Evolutionary conservation across 352 stramenopile genomes (phyloP).

Genomic region (Pilasporangium apinafurcum): DNA sequence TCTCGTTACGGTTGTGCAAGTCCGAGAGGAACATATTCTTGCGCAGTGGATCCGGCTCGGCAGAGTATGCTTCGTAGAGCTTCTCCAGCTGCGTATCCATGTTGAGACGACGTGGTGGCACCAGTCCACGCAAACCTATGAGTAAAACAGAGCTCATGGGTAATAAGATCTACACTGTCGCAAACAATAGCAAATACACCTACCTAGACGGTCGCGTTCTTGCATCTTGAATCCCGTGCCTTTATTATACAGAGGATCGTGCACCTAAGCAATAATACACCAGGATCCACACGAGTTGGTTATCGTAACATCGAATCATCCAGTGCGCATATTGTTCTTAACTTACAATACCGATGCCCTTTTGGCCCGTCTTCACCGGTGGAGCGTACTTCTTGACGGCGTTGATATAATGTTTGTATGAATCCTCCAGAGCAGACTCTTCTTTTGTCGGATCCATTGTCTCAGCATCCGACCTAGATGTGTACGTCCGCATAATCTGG

Average conservation of each 20-base stretch:
- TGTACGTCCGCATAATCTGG: slow-evolving; percentile 17
- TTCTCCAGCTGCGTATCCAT: slow-evolving; percentile 72
- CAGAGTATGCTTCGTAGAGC: slow-evolving; percentile 60
- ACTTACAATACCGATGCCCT: slow-evolving; percentile 67
- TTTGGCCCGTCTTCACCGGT: slow-evolving; percentile 69
- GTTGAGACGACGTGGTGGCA: slow-evolving; percentile 68
- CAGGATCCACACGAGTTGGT: no score
- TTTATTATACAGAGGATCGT: slow-evolving; percentile 88
- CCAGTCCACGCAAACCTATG: slow-evolving; percentile 69
- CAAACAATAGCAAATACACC: slow-evolving; percentile 1
- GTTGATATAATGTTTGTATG: slow-evolving; percentile 42
- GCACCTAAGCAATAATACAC: slow-evolving; percentile 19
- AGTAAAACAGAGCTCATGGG: neutral
- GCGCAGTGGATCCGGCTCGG: slow-evolving; percentile 74
- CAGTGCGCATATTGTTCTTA: neutral
- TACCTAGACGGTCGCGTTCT: slow-evolving; percentile 80
- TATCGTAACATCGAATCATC: neutral
- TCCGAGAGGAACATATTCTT: slow-evolving; percentile 94
- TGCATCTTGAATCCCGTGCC: slow-evolving; percentile 81
- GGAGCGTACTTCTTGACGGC: slow-evolving; percentile 77
- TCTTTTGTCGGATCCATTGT: slow-evolving; percentile 20
- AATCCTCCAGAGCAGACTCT: slow-evolving; percentile 26
- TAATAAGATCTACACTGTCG: neutral
- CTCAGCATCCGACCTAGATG: slow-evolving; percentile 36
- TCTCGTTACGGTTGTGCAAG: slow-evolving; percentile 95